These are phyloP conservation scores for Aspergillus carlsbadensis DNA, from an alignment of 495 filamentous ascomycete genomes.

Conservation along the genomic window DNA sequence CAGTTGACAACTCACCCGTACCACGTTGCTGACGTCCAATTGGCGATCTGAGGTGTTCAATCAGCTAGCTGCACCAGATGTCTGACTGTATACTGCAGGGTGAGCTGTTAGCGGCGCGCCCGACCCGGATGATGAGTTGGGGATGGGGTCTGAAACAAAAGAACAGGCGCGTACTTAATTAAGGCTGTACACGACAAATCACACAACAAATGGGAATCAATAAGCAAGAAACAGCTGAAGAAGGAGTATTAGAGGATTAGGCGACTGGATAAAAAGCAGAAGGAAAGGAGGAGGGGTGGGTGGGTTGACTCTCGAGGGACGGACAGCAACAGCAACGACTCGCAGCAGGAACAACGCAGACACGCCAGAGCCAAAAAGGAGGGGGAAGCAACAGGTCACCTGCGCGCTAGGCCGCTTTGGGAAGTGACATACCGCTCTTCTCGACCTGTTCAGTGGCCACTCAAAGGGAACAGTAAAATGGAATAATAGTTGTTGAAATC, in stretches of 20 bases:
- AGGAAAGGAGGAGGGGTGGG: background rate
- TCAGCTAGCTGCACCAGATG: constrained; percentile 1
- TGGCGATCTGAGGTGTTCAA: background rate
- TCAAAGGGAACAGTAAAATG: background rate
- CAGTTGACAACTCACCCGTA: constrained; percentile 14
- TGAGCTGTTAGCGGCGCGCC: constrained; percentile 6
- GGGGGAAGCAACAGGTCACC: constrained; percentile 14
- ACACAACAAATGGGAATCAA: background rate
- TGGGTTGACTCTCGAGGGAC: background rate
- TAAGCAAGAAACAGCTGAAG: background rate
- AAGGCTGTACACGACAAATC: background rate
- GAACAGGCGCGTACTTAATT: constrained; percentile 2
- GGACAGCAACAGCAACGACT: constrained; percentile 1
- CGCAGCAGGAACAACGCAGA: constrained; percentile 14
- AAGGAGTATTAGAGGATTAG: constrained; percentile 1
- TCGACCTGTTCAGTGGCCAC: background rate
- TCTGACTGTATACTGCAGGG: constrained; percentile 1
- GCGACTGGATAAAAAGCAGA: background rate
- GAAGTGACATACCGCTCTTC: constrained; percentile 1
- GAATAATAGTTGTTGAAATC: background rate
- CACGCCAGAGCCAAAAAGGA: background rate
- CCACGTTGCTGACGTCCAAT: constrained; percentile 13
- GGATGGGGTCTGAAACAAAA: constrained; percentile 1
- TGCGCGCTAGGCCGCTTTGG: constrained; percentile 10
- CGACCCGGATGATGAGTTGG: background rate